These are phyloP conservation scores for Ascochyta koolunga DNA, from an alignment of 2,329 filamentous ascomycete species.

Conservation along the genomic window DNA sequence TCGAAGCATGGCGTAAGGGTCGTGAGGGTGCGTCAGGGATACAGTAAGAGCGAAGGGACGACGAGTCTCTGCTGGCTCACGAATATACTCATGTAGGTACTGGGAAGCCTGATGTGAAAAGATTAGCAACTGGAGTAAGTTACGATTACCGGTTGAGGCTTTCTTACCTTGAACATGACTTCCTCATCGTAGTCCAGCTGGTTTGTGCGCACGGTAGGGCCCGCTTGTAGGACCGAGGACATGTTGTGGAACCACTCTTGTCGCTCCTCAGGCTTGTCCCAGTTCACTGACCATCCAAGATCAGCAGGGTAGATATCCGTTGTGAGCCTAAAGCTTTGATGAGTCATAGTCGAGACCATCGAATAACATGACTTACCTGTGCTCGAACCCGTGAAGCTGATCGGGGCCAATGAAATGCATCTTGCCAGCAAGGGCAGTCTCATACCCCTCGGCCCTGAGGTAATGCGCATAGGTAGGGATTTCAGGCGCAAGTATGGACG, in stretches of 20 bases:
- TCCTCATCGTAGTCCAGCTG: conserved; percentile 97
- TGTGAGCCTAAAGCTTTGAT: conserved; percentile 66
- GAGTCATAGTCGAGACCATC: neutral
- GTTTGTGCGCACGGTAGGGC: conserved; percentile 87
- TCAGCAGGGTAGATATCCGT: conserved; percentile 95
- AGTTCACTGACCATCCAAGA: conserved; percentile 93
- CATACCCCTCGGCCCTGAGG: conserved; percentile 81
- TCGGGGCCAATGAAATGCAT: conserved; percentile 95
- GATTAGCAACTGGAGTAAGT: conserved; percentile 70
- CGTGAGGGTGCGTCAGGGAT: conserved; percentile 91
- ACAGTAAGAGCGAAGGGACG: conserved; percentile 85
- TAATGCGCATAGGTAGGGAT: conserved; percentile 93
- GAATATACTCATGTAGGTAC: conserved; percentile 88
- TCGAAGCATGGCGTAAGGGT: conserved; percentile 91
- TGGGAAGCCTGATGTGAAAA: conserved; percentile 66
- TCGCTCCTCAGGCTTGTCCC: conserved; percentile 84
- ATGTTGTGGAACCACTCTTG: conserved; percentile 96
- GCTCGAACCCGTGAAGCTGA: conserved; percentile 92
- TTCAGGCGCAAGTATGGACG: conserved; percentile 80
- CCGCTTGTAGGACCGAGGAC: conserved; percentile 89
- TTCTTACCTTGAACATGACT: conserved; percentile 76
- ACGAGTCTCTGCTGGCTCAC: conserved; percentile 73
- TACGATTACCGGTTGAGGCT: neutral
- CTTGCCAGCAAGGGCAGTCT: conserved; percentile 90
- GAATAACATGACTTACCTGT: conserved; percentile 46